phyloP scores from a whole-genome alignment of 75 land plant genomes.

The Cryptomeria japonica region DNA sequence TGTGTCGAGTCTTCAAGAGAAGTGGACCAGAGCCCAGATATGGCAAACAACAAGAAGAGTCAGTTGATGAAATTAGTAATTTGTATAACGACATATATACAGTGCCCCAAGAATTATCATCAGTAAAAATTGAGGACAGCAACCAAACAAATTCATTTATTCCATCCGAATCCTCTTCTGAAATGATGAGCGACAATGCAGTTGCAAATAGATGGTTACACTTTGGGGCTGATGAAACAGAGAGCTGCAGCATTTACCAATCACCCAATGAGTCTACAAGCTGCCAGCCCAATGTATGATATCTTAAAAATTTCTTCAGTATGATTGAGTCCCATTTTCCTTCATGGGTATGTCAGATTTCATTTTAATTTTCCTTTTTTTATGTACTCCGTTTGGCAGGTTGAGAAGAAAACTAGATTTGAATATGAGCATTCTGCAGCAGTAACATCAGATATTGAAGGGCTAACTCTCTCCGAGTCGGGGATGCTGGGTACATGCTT shows the following conservation, averaged over 20 bases:
- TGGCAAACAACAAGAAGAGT: conserved; percentile 8
- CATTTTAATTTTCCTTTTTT: not conserved
- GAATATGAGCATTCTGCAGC: not conserved
- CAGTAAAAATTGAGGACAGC: not conserved
- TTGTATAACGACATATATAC: not conserved
- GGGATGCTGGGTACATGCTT: not conserved
- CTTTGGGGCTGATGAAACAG: not conserved
- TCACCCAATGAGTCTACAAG: not conserved
- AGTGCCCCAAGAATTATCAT: not conserved
- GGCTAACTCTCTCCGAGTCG: not conserved
- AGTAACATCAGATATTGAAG: not conserved
- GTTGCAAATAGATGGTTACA: not conserved
- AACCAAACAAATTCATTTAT: not conserved
- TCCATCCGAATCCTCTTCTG: not conserved
- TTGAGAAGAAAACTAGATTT: not conserved
- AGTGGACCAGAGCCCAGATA: conserved; percentile 27
- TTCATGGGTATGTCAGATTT: not conserved
- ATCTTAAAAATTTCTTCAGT: not conserved
- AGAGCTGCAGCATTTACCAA: not conserved
- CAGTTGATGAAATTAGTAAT: not conserved
- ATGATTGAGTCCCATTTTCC: not conserved
- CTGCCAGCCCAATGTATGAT: not conserved
- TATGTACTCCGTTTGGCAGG: not conserved
- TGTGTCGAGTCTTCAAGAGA: conserved; percentile 33
- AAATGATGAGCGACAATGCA: not conserved